Evolutionary conservation across 1,284 basidiomycete genomes (phyloP), one percentile per base, ranked within the genome.

Genomic region (Pyrrhoderma lamaoense): DNA sequence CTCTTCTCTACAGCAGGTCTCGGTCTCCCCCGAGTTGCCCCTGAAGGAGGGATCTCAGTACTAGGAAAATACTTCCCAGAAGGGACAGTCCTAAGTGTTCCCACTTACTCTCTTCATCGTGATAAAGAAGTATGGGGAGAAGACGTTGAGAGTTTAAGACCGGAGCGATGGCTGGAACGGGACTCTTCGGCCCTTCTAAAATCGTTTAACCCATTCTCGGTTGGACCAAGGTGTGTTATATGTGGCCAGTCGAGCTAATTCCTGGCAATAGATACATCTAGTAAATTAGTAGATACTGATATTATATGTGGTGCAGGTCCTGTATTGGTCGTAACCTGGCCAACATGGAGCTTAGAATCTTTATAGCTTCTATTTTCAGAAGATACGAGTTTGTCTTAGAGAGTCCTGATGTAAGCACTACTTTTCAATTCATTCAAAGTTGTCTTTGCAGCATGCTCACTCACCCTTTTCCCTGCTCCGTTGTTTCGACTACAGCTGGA

Each of bases 101-200:
- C 85, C 11, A 82, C 79, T 34, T 92, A 82, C 65, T 82, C 87
- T 9, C 81, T 92, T 45, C 89, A 93, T 63, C 80, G 87, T 44
- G 79, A 89, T 62, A 73, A 65, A 48, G 62, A 60, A 1, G 73
- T 85, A 3, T 94, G 89, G 86, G 90, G 91, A 13, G 74, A 77
- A 3, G 90, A 93, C 60, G 72, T 75, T 14, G 82, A 88, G 21
- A 73, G 62, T 16, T 92, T 76, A 69, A 68, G 86, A 36, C 88
- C 86, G 0, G 89, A 92, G 61, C 72, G 90, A 19, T 93, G 88
- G 87, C 79, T 90, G 55, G 87, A 89, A 60, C 66, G 72, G 38
- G 80, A 83, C 58, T 66, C 72, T 56, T 72, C 70, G 19, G 67
- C 66, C 14, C 76, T 88, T 22, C 78, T 84, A 60, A 82, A 76